Evolutionary conservation across 805 yeast species (phyloP).

Genomic region (Pichia paraexigua): DNA sequence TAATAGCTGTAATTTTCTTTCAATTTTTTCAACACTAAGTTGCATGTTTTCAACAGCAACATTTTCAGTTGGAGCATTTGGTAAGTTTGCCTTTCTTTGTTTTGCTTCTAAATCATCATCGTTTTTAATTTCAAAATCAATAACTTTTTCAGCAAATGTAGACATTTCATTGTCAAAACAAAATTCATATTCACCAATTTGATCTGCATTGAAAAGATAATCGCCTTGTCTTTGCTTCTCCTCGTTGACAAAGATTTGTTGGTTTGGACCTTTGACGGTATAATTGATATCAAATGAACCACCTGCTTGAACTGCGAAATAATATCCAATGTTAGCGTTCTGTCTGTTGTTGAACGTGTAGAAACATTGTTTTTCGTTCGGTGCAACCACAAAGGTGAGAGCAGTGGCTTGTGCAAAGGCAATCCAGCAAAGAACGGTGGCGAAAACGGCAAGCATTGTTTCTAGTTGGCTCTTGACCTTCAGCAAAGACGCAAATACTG

Average conservation of each 20-base stretch:
- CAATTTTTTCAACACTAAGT: constrained; percentile 48
- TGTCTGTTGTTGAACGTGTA: constrained; percentile 58
- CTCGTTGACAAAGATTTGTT: constrained; percentile 44
- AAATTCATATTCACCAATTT: constrained; percentile 75
- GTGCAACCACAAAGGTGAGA: constrained; percentile 65
- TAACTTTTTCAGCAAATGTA: constrained; percentile 71
- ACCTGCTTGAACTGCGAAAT: constrained; percentile 78
- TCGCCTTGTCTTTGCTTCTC: constrained; percentile 72
- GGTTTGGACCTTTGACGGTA: constrained; percentile 49
- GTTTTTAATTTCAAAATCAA: constrained; percentile 69
- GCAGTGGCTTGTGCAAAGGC: constrained; percentile 36
- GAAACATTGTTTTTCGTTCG: constrained; percentile 66
- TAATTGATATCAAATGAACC: constrained; percentile 78
- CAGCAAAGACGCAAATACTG: background rate
- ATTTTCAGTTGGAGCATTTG: constrained; percentile 47
- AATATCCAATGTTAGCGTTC: constrained; percentile 57
- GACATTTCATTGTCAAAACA: constrained; percentile 81
- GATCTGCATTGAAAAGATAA: constrained; percentile 57
- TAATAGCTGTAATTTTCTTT: constrained; percentile 48
- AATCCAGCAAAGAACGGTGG: background rate
- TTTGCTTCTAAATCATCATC: constrained; percentile 31
- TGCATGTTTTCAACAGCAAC: constrained; percentile 50
- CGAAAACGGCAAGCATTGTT: background rate
- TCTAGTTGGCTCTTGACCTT: background rate
- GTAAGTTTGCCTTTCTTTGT: constrained; percentile 47